Percentiles rank a stretch among this genome's conserved stretches.
phyloP scores from a whole-genome alignment of 768 basidiomycete genomes.

The Lactarius hengduanensis region DNA sequence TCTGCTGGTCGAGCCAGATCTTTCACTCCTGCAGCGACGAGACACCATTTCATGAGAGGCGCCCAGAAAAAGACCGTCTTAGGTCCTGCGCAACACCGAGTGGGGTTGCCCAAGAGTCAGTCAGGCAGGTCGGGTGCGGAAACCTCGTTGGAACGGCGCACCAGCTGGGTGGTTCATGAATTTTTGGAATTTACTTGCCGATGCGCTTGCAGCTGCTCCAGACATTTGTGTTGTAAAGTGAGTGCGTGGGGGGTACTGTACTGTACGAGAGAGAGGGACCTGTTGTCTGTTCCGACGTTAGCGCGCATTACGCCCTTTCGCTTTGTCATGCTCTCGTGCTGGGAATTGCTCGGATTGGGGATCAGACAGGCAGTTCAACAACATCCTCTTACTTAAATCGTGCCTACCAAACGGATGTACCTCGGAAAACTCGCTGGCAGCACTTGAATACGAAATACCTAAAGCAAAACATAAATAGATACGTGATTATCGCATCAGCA shows the following conservation, averaged over 20 bases:
- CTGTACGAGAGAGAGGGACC: not conserved
- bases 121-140: constrained; percentile 4
- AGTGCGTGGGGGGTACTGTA: not conserved
- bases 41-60: constrained; percentile 90
- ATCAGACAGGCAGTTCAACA: too few relatives aligned
- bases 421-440: not conserved
- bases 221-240: constrained; percentile 54
- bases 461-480: not conserved
- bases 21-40: constrained; percentile 78
- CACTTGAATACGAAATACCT: not conserved
- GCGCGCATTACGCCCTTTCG: not conserved
- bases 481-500: not conserved
- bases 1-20: constrained; percentile 90
- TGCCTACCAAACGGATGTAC: not conserved
- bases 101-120: constrained; percentile 16
- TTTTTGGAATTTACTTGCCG: constrained; percentile 70
- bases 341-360: not conserved
- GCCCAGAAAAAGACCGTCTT: constrained; percentile 99
- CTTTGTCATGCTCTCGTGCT: not conserved
- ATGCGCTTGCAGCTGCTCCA: constrained; percentile 73
- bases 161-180: constrained; percentile 97
- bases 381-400: too few relatives aligned
- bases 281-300: constrained; percentile 2
- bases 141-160: constrained; percentile 36
- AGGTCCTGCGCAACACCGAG: constrained; percentile 50